Evolutionary conservation across 371 early-diverging fungal genomes (phyloP).

Genomic region (Gilbertella persicaria): DNA sequence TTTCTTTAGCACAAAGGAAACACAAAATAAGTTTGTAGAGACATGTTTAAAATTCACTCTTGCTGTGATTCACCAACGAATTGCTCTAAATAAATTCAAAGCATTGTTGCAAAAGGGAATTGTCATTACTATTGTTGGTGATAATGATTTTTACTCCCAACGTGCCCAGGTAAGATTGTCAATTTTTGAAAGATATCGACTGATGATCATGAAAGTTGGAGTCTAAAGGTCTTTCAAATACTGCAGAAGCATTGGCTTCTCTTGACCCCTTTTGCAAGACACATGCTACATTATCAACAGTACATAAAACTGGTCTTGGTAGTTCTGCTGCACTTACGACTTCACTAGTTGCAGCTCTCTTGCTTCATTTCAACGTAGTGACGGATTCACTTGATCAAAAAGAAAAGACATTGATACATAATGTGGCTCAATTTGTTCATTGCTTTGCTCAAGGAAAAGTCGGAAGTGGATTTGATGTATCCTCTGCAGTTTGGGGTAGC

Average conservation of each 20-base stretch:
- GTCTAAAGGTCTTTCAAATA: constrained; percentile 49
- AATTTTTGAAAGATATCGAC: constrained; percentile 30
- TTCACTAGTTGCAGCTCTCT: constrained; percentile 80
- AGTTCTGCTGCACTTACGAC: constrained; percentile 94
- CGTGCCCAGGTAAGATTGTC: constrained; percentile 58
- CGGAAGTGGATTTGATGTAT: constrained; percentile 96
- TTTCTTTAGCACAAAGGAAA: constrained; percentile 10
- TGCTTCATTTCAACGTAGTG: constrained; percentile 66
- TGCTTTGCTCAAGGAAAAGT: constrained; percentile 97
- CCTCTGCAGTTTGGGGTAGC: constrained; percentile 88
- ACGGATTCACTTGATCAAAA: neutral
- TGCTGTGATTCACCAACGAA: constrained; percentile 32
- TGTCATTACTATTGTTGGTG: constrained; percentile 75
- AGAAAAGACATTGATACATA: constrained; percentile 64
- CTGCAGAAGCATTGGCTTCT: constrained; percentile 55
- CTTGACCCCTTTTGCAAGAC: constrained; percentile 75
- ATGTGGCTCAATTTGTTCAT: constrained; percentile 89
- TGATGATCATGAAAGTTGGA: constrained; percentile 33
- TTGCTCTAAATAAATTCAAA: constrained; percentile 18
- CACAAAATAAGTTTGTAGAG: constrained; percentile 42
- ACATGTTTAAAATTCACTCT: constrained; percentile 37
- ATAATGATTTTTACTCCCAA: constrained; percentile 97
- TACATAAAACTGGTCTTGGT: constrained; percentile 95
- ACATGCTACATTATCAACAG: constrained; percentile 68
- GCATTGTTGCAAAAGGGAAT: constrained; percentile 45